Base-by-base conservation (phyloP, 1,139 yeast genomes). In the Pichia sp. region DNA sequence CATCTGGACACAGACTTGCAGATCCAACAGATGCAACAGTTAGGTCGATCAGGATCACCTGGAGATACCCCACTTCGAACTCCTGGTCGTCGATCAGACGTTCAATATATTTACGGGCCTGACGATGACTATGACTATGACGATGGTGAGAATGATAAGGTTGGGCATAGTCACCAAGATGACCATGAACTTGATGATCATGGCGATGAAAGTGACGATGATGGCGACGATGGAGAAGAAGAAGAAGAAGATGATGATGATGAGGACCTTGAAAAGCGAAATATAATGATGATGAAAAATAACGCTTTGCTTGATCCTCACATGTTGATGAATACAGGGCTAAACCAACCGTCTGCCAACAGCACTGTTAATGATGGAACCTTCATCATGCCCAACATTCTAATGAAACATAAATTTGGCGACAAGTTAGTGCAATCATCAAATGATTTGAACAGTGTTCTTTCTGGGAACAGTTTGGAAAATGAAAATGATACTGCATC, bases 1-100 rank as follows among this genome's bases (percentile, higher is more conserved):
- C 70, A 67, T 55, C 56, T 67, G 31, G 70, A 67, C 55, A 59
- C 66, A 1, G 70, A 67, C 57, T 54, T 65, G 36, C 65, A 64
- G 38, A 30, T 67, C 32, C 65, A 63, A 46, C 58, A 56, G 31
- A 56, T 57, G 40, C 56, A 55, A 47, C 57, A 57, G n/a, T 23
- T 50, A 15, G 42, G 42, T 11, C 40, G 54, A n/a, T 15, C 56
- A 30, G 64, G 57, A 0, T 63, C 67, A 16, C 67, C 67, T 6
- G 32, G 57, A 47, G 57, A 59, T 38, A 64, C 67, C 3, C 66
- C 67, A 4, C 47, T 66, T 45, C 50, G 67, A 40, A 66, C 68
- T 5, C 69, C 69, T 4, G 63, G 67, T 7, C 40, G 34, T 32
- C 11, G 26, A 41, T 16, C 23, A 38, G 50, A 38, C 16, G 40